Evolutionary conservation across 1,284 basidiomycete species (phyloP).

Genomic region (Trametes pubescens): DNA sequence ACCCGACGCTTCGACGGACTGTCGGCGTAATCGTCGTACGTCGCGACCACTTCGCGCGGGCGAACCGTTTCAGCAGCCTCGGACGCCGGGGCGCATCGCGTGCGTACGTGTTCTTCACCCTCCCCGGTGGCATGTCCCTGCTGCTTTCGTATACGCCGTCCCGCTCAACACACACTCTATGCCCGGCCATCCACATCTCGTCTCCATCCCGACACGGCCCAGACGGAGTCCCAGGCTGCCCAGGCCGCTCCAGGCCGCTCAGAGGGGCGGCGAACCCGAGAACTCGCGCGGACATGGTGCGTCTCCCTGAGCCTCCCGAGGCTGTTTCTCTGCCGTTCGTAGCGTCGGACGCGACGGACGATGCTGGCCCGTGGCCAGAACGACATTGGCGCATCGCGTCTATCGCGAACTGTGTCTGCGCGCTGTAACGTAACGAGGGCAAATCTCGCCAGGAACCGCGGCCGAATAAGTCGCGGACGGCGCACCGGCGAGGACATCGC

Average conservation of each 20-base stretch:
- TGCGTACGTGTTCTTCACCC: neutral
- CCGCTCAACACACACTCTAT: slow-evolving; percentile 13
- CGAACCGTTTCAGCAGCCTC: slow-evolving; percentile 1
- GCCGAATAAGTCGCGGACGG: slow-evolving; percentile 11
- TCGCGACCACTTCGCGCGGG: neutral
- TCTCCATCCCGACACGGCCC: slow-evolving; percentile 29
- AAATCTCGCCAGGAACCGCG: slow-evolving; percentile 27
- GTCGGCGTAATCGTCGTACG: neutral
- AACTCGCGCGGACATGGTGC: slow-evolving; percentile 11
- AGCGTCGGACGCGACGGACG: neutral
- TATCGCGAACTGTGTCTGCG: neutral
- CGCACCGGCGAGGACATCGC: slow-evolving; percentile 20
- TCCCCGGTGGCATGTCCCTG: slow-evolving; percentile 1
- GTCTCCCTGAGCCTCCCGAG: neutral
- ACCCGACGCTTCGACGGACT: neutral
- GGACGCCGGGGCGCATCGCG: slow-evolving; percentile 12
- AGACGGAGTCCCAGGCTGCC: slow-evolving; percentile 10
- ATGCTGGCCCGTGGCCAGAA: neutral
- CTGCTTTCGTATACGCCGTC: slow-evolving; percentile 27
- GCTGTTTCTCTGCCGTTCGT: neutral
- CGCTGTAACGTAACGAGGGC: slow-evolving; percentile 28
- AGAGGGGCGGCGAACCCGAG: slow-evolving; percentile 8
- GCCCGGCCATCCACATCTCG: slow-evolving; percentile 17
- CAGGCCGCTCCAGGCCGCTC: slow-evolving; percentile 23
- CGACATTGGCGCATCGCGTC: neutral